These are phyloP conservation scores for Helichrysum umbraculigerum DNA, from an alignment of 129 eudicot genomes.

Conservation along the genomic window DNA sequence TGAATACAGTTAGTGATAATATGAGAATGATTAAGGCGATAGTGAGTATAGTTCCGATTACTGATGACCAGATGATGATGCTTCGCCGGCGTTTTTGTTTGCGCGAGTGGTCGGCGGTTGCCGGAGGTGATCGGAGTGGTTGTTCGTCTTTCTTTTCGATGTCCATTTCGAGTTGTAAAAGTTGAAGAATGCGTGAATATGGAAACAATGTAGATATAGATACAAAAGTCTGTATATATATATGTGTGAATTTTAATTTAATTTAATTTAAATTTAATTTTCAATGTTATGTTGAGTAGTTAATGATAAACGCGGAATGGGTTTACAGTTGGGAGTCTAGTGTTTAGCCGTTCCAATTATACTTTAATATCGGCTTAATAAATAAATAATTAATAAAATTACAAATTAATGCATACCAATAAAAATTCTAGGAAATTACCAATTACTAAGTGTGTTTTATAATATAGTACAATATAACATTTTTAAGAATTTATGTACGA, in stretches of 20 bases:
- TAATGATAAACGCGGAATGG: background rate
- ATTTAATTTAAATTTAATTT: too few species aligned
- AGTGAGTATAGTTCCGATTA: constrained; percentile 10
- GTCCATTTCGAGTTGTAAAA: constrained; percentile 16
- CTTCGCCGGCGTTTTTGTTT: constrained; percentile 29
- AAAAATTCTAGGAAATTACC: too few species aligned
- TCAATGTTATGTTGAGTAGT: too few species aligned
- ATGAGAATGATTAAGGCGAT: constrained; percentile 21
- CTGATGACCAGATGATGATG: constrained; percentile 32
- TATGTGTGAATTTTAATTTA: too few species aligned
- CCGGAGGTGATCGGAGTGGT: constrained; percentile 28
- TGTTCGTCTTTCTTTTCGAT: constrained; percentile 34
- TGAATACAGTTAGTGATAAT: constrained; percentile 31
- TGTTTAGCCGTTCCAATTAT: too few species aligned
- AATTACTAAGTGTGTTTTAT: too few species aligned
- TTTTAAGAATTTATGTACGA: too few species aligned
- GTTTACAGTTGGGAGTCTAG: background rate
- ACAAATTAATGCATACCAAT: too few species aligned
- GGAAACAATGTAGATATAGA: background rate
- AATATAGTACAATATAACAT: too few species aligned
- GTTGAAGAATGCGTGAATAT: background rate
- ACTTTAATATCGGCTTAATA: too few species aligned
- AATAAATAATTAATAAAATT: too few species aligned
- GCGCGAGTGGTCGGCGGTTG: background rate
- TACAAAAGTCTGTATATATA: too few species aligned